Evolutionary conservation across 495 filamentous ascomycete genomes (phyloP).

Genomic region (Symbiotaphrina buchneri): DNA sequence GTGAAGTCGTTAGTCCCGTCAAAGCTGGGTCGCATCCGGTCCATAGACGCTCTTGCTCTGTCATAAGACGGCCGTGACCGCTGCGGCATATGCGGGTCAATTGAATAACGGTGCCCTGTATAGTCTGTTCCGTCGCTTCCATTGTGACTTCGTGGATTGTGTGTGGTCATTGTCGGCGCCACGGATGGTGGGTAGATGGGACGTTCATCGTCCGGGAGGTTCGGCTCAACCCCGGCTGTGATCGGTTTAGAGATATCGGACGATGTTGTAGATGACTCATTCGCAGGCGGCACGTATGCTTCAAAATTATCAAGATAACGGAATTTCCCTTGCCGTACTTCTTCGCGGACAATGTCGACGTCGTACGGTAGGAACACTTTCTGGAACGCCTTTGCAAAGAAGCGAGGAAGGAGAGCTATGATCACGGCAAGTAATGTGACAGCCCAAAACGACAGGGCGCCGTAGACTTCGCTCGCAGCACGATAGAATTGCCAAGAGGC

Average conservation of each 20-base stretch:
- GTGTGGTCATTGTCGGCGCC: slow-evolving; percentile 49
- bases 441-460: slow-evolving; percentile 68
- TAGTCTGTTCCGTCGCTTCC: slow-evolving; percentile 90
- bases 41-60: slow-evolving; percentile 50
- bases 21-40: slow-evolving; percentile 53
- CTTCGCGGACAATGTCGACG: slow-evolving; percentile 90
- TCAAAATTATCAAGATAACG: slow-evolving; percentile 36
- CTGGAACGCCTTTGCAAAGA: slow-evolving; percentile 64
- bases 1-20: slow-evolving; percentile 81
- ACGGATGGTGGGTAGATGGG: slow-evolving; percentile 84
- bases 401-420: slow-evolving; percentile 65
- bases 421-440: slow-evolving; percentile 49
- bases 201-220: slow-evolving; percentile 57
- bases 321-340: slow-evolving; percentile 62
- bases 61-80: slow-evolving; percentile 51
- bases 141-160: slow-evolving; percentile 68
- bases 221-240: slow-evolving; percentile 32
- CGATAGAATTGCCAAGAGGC: slow-evolving; percentile 52
- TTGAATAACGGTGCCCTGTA: slow-evolving; percentile 47
- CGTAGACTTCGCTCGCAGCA: slow-evolving; percentile 57
- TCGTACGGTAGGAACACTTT: slow-evolving; percentile 87
- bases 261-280: slow-evolving; percentile 26
- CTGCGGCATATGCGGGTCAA: slow-evolving; percentile 24
- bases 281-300: slow-evolving; percentile 14
- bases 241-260: slow-evolving; percentile 42